Conservation (phyloP, 2,329 filamentous ascomycete genomes). For the Ciborinia camelliae region DNA sequence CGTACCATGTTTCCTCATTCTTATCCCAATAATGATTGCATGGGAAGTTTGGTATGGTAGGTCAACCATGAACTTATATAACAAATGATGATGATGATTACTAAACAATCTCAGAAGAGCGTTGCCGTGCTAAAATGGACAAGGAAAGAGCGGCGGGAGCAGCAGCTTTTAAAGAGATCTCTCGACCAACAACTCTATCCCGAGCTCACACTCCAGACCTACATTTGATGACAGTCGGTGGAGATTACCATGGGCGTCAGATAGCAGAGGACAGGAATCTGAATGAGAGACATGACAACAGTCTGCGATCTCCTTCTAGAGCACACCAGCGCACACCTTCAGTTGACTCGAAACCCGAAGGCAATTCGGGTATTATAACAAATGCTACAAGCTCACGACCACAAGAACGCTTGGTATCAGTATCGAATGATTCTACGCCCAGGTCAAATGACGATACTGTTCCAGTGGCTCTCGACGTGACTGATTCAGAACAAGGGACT, state of each 20-base stretch:
- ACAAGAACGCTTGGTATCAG: neutral
- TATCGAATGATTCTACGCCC: neutral
- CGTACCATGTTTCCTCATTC: too few species aligned
- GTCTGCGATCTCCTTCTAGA: neutral
- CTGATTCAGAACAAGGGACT: too few species aligned
- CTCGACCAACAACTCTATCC: too few species aligned
- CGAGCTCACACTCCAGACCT: neutral
- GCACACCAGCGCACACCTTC: neutral
- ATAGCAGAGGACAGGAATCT: neutral
- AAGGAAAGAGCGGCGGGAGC: too few species aligned
- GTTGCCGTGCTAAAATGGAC: too few species aligned
- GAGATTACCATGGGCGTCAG: neutral
- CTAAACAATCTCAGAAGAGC: too few species aligned
- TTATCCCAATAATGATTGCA: too few species aligned
- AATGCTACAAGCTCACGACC: neutral
- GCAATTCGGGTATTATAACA: too few species aligned
- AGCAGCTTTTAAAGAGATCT: too few species aligned
- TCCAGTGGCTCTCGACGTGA: neutral
- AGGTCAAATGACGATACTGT: neutral
- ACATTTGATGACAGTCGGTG: neutral
- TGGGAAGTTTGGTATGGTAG: too few species aligned
- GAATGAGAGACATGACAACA: neutral
- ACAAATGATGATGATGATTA: too few species aligned
- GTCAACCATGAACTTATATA: too few species aligned
- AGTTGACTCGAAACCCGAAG: neutral